Percentiles rank a stretch among this genome's conserved stretches.
phyloP scores from a whole-genome alignment of 2,329 filamentous ascomycete genomes.

The Decorospora gaudefroyi region DNA sequence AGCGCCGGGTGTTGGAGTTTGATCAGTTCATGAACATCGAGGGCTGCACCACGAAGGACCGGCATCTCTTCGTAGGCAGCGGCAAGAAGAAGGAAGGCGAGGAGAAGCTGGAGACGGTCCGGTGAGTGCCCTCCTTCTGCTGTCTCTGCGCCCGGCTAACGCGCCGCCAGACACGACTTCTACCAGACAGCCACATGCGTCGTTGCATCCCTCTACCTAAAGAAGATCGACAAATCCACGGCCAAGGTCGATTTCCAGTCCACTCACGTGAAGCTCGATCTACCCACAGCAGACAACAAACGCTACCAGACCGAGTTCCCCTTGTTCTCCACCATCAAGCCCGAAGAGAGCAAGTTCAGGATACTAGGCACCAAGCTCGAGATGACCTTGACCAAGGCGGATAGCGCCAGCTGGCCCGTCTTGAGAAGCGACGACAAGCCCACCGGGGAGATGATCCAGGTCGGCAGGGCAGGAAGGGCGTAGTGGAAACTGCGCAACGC shows the following conservation, averaged over 20 bases:
- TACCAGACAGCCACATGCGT: slow-evolving; percentile 88
- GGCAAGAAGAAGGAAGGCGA: slow-evolving; percentile 74
- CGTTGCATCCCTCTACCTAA: slow-evolving; percentile 91
- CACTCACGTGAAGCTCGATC: slow-evolving; percentile 71
- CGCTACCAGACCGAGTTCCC: slow-evolving; percentile 74
- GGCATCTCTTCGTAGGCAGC: slow-evolving; percentile 83
- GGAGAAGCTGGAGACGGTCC: slow-evolving; percentile 76
- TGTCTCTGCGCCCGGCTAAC: slow-evolving; percentile 1
- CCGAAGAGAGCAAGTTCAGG: slow-evolving; percentile 74
- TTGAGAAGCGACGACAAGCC: slow-evolving; percentile 75
- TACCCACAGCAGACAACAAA: slow-evolving; percentile 86
- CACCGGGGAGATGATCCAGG: slow-evolving; percentile 82
- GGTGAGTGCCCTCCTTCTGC: slow-evolving; percentile 54
- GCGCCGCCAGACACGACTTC: slow-evolving; percentile 71
- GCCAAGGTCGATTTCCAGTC: slow-evolving; percentile 72
- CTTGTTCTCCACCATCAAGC: slow-evolving; percentile 76
- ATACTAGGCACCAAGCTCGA: slow-evolving; percentile 90
- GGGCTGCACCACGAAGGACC: slow-evolving; percentile 80
- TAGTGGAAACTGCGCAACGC: slow-evolving; percentile 9
- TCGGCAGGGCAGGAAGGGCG: slow-evolving; percentile 71
- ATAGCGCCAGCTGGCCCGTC: slow-evolving; percentile 82
- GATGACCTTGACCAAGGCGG: slow-evolving; percentile 71
- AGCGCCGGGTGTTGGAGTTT: slow-evolving; percentile 91
- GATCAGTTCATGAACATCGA: slow-evolving; percentile 97
- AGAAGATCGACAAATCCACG: slow-evolving; percentile 87